Percentiles rank a stretch among this genome's conserved stretches.
Conservation (phyloP, 352 stramenopile species). For the Phytophthora pistaciae region DNA sequence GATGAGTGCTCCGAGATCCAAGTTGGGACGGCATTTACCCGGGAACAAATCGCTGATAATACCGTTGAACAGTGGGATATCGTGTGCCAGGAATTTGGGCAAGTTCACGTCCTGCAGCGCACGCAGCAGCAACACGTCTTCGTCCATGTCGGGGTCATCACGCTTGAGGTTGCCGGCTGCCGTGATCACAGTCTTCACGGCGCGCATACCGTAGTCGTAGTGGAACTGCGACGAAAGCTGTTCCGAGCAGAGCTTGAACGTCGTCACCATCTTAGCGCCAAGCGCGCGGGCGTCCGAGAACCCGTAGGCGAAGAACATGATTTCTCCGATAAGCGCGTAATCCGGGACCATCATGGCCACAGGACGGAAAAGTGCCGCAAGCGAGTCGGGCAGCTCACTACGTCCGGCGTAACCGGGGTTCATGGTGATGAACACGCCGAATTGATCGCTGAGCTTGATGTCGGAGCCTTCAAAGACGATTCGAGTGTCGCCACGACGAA, state of each 20-base stretch:
- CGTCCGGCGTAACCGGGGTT: slow-evolving; percentile 91
- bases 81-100: slow-evolving; percentile 95
- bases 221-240: slow-evolving; percentile 91
- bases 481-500: slow-evolving; percentile 80
- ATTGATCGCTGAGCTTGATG: slow-evolving; percentile 94
- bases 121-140: slow-evolving; percentile 94
- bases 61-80: slow-evolving; percentile 96
- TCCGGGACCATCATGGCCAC: slow-evolving; percentile 94
- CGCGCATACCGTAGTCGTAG: slow-evolving; percentile 94
- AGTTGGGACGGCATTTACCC: slow-evolving; percentile 86
- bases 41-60: slow-evolving; percentile 97
- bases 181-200: slow-evolving; percentile 92
- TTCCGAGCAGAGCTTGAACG: slow-evolving; percentile 91
- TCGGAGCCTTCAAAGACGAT: slow-evolving; percentile 97
- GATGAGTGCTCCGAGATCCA: slow-evolving; percentile 90
- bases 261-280: slow-evolving; percentile 89
- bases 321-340: slow-evolving; percentile 90
- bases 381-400: slow-evolving; percentile 88
- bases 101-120: slow-evolving; percentile 97
- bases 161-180: slow-evolving; percentile 92
- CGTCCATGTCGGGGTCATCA: slow-evolving; percentile 92
- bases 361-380: slow-evolving; percentile 87
- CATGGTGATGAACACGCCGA: slow-evolving; percentile 93
- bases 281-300: slow-evolving; percentile 55
- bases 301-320: slow-evolving; percentile 93